Conservation (phyloP, 2,329 filamentous ascomycete species). For the Tolypocladium pustulatum region DNA sequence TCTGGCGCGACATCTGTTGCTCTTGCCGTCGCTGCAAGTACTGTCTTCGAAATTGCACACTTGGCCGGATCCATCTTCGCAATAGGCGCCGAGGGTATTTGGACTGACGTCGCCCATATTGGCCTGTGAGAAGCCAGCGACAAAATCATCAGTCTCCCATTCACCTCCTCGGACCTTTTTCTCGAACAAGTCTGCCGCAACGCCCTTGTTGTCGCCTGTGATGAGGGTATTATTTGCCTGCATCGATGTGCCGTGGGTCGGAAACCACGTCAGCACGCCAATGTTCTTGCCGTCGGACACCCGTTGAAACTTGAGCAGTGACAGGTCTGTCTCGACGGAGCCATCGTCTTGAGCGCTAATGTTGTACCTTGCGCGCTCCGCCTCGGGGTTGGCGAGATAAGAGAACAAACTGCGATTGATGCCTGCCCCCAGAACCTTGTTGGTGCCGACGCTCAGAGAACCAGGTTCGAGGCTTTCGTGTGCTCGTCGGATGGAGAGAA, state of each 20-base stretch:
- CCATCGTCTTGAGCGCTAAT: slow-evolving; percentile 23
- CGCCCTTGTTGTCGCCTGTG: slow-evolving; percentile 86
- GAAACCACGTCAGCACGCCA: slow-evolving; percentile 82
- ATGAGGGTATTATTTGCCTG: slow-evolving; percentile 83
- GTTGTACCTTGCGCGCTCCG: slow-evolving; percentile 59
- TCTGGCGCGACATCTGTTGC: slow-evolving; percentile 58
- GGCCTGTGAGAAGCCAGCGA: slow-evolving; percentile 85
- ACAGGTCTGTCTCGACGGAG: slow-evolving; percentile 64
- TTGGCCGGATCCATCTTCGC: slow-evolving; percentile 69
- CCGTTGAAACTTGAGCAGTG: slow-evolving; percentile 63
- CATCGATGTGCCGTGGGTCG: slow-evolving; percentile 84
- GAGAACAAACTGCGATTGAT: slow-evolving; percentile 78
- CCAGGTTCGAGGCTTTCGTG: slow-evolving; percentile 51
- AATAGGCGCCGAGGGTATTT: slow-evolving; percentile 78
- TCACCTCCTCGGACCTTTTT: slow-evolving; percentile 46
- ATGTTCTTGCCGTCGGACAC: slow-evolving; percentile 62
- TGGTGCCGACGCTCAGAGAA: slow-evolving; percentile 52
- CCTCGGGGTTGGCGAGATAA: slow-evolving; percentile 70
- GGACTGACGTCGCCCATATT: slow-evolving; percentile 87
- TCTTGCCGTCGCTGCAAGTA: slow-evolving; percentile 60
- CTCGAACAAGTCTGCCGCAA: slow-evolving; percentile 77
- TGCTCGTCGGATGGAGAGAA: slow-evolving; percentile 69
- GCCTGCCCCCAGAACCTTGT: slow-evolving; percentile 58
- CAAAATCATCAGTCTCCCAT: slow-evolving; percentile 56
- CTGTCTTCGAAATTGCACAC: slow-evolving; percentile 70